phyloP scores from a whole-genome alignment of 169 alveolate species.

The Eimeria mitis region DNA sequence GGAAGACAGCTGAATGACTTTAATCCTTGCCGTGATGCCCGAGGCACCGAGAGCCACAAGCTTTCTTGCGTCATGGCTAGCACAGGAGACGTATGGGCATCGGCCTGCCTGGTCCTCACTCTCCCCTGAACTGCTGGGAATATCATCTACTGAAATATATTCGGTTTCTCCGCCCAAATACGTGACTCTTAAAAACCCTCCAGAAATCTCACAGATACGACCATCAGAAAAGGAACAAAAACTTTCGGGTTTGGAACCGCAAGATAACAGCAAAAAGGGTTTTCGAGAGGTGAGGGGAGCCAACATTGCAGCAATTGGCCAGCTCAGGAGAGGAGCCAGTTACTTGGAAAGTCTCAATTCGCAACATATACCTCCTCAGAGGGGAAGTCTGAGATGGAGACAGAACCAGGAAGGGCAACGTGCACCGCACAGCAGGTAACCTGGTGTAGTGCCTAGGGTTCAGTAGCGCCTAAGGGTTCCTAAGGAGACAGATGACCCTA shows the following conservation, averaged over 20 bases:
- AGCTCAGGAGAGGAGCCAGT: background rate
- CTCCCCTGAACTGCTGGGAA: background rate
- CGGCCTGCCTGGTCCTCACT: background rate
- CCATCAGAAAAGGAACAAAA: conserved; percentile 61
- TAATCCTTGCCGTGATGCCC: conserved; percentile 23
- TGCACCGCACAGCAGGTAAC: background rate
- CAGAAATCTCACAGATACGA: conserved; percentile 47
- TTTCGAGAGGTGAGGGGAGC: background rate
- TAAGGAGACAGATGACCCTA: background rate
- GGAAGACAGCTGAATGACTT: conserved; percentile 37
- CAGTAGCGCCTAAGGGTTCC: too few relatives aligned
- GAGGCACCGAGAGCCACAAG: conserved; percentile 49
- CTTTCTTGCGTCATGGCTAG: conserved; percentile 18
- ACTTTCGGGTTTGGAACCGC: conserved; percentile 55
- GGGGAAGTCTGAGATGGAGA: background rate
- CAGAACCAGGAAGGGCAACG: background rate
- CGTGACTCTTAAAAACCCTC: conserved; percentile 7
- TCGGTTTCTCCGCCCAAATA: background rate
- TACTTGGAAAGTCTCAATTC: background rate
- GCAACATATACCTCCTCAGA: background rate
- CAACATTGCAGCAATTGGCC: conserved; percentile 15
- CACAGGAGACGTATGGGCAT: conserved; percentile 3
- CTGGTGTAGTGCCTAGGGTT: too few relatives aligned
- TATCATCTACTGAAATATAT: background rate
- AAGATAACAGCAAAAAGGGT: conserved; percentile 25